phyloP scores from a whole-genome alignment of 2,329 filamentous ascomycete genomes.

The Calonectria hawksworthii region DNA sequence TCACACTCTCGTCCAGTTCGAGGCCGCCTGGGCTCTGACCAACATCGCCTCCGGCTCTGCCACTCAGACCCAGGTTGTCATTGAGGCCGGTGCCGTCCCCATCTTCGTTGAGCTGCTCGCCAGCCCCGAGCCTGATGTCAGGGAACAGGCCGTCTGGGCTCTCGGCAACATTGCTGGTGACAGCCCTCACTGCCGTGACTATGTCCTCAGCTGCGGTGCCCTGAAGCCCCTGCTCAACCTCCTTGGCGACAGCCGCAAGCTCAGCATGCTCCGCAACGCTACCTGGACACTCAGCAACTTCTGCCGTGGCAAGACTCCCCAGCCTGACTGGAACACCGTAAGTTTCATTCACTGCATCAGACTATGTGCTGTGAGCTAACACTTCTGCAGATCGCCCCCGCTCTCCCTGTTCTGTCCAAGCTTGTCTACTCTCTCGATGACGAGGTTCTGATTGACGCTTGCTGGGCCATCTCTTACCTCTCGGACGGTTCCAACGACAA shows the following conservation, averaged over 20 bases:
- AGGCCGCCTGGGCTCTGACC: conserved; percentile 98
- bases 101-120: conserved; percentile 97
- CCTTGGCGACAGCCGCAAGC: conserved; percentile 96
- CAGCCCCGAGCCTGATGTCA: conserved; percentile 97
- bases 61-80: conserved; percentile 97
- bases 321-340: conserved; percentile 97
- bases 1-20: conserved; percentile 98
- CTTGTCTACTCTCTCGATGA: conserved; percentile 98
- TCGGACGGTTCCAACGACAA: conserved; percentile 99
- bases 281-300: conserved; percentile 99
- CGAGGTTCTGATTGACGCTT: conserved; percentile 97
- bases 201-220: conserved; percentile 91
- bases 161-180: conserved; percentile 99
- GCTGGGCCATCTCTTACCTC: conserved; percentile 99
- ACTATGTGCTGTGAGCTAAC: conserved; percentile 24
- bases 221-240: conserved; percentile 90
- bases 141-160: conserved; percentile 98
- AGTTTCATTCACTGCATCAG: conserved; percentile 54
- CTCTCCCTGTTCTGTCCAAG: conserved; percentile 94
- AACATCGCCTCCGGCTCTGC: conserved; percentile 99
- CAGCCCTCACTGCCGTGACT: conserved; percentile 97
- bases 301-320: conserved; percentile 98
- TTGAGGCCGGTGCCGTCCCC: conserved; percentile 96
- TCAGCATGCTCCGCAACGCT: conserved; percentile 98
- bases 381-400: conserved; percentile 83